Conservation (phyloP, 23 red algal species). For the Cyanidium caldarium region DNA sequence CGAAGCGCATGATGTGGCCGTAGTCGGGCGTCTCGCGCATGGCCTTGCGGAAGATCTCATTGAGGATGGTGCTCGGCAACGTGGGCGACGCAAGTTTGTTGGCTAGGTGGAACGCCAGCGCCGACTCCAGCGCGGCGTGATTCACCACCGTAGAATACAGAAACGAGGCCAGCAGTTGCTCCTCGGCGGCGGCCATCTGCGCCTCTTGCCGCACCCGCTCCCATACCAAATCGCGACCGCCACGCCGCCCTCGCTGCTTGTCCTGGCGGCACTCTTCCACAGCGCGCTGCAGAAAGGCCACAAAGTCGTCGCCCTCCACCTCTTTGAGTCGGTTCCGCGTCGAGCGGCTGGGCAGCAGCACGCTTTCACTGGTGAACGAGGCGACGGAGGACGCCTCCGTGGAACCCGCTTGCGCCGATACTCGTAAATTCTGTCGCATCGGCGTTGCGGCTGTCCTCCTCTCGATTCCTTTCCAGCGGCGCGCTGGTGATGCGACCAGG, state of each 20-base stretch:
- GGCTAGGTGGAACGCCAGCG: conserved; percentile 70
- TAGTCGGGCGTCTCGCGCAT: conserved; percentile 14
- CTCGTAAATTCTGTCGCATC: too few species aligned
- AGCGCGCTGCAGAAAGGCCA: neutral
- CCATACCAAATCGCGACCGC: conserved; percentile 21
- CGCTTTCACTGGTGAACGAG: too few species aligned
- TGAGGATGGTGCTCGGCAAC: conserved; percentile 54
- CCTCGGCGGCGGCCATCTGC: conserved; percentile 31
- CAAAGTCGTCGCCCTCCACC: neutral
- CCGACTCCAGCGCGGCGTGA: conserved; percentile 35
- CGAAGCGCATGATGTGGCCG: conserved; percentile 18
- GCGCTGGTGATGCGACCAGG: too few species aligned
- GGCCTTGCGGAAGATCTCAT: conserved; percentile 39
- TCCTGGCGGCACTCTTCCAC: neutral
- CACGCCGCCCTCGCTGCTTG: neutral
- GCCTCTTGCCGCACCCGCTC: conserved; percentile 48
- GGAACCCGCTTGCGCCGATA: too few species aligned
- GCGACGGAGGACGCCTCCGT: too few species aligned
- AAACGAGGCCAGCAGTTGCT: conserved; percentile 82
- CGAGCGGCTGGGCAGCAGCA: too few species aligned
- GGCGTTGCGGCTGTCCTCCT: too few species aligned
- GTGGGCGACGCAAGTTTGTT: conserved; percentile 69
- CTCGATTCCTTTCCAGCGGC: too few species aligned
- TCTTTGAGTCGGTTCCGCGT: neutral
- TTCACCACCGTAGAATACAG: conserved; percentile 81